A percentile compares a stretch with the other conserved stretches of the same genome.
phyloP scores from a whole-genome alignment of 2,329 filamentous ascomycete genomes.

The Aspergillus costaricaensis region DNA sequence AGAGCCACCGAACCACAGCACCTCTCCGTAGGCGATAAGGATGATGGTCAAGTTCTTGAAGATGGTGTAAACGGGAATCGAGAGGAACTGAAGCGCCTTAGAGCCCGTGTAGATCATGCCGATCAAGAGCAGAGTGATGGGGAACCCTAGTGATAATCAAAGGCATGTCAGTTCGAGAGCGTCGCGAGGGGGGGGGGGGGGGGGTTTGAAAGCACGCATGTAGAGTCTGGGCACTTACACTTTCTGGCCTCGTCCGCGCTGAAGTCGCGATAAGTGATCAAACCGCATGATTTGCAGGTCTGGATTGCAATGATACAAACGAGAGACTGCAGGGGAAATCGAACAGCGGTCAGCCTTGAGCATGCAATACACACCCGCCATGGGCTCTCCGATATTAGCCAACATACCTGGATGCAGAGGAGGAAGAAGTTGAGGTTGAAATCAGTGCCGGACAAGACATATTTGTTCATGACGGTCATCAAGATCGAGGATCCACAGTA shows the following conservation, averaged over 20 bases:
- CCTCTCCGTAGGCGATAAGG: constrained; percentile 96
- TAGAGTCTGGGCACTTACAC: constrained; percentile 61
- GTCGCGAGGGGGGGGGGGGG: background rate
- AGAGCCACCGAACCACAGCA: constrained; percentile 94
- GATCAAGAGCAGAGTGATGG: constrained; percentile 90
- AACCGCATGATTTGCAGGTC: constrained; percentile 73
- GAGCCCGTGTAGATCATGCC: constrained; percentile 99
- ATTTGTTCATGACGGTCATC: constrained; percentile 99
- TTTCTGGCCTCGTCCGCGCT: constrained; percentile 86
- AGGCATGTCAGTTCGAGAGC: constrained; percentile 6
- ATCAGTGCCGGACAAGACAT: constrained; percentile 82
- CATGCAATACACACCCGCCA: background rate
- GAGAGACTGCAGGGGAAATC: constrained; percentile 63
- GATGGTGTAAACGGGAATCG: constrained; percentile 97
- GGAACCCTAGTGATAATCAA: constrained; percentile 69
- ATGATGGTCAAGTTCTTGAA: constrained; percentile 99
- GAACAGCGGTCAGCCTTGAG: constrained; percentile 5
- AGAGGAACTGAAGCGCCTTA: constrained; percentile 93
- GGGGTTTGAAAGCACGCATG: constrained; percentile 2
- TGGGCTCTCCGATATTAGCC: background rate
- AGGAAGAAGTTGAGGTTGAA: constrained; percentile 99
- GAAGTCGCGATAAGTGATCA: constrained; percentile 84
- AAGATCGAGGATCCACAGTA: constrained; percentile 97
- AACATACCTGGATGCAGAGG: constrained; percentile 81
- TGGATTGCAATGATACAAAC: constrained; percentile 87